phyloP scores from a whole-genome alignment of 768 basidiomycete species.

The Amanita thiersii region DNA sequence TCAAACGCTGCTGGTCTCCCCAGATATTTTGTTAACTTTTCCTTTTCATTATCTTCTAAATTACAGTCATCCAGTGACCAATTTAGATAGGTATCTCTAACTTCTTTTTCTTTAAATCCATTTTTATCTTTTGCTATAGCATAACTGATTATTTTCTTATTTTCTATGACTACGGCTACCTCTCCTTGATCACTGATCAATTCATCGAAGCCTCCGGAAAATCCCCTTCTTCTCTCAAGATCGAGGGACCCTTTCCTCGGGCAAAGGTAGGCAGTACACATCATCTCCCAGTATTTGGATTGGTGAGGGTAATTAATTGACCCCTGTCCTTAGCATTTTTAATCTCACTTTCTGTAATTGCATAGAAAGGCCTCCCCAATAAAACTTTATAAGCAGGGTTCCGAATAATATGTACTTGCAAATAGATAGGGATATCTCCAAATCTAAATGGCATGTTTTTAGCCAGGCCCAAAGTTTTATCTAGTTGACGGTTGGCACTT shows the following conservation, averaged over 20 bases:
- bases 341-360: constrained; percentile 14
- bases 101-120: no score
- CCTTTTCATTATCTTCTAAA: no score
- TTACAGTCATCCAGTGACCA: no score
- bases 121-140: no score
- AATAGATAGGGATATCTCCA: constrained; percentile 14
- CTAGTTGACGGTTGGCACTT: constrained; percentile 16
- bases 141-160: no score
- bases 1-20: no score
- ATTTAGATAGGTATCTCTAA: no score
- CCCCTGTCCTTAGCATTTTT: constrained; percentile 13
- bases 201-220: constrained; percentile 5
- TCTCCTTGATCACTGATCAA: constrained; percentile 5
- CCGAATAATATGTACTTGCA: constrained; percentile 22
- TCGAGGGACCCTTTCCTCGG: not conserved
- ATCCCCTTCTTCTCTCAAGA: constrained; percentile 2
- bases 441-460: constrained; percentile 18
- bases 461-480: constrained; percentile 18
- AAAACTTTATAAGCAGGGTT: constrained; percentile 19
- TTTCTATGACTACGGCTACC: no score
- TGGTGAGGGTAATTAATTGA: constrained; percentile 15
- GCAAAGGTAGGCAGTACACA: constrained; percentile 9
- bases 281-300: constrained; percentile 16
- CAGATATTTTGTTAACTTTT: no score
- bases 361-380: constrained; percentile 22